phyloP scores from a whole-genome alignment of 2,329 filamentous ascomycete genomes.

The Diaporthe vexans region DNA sequence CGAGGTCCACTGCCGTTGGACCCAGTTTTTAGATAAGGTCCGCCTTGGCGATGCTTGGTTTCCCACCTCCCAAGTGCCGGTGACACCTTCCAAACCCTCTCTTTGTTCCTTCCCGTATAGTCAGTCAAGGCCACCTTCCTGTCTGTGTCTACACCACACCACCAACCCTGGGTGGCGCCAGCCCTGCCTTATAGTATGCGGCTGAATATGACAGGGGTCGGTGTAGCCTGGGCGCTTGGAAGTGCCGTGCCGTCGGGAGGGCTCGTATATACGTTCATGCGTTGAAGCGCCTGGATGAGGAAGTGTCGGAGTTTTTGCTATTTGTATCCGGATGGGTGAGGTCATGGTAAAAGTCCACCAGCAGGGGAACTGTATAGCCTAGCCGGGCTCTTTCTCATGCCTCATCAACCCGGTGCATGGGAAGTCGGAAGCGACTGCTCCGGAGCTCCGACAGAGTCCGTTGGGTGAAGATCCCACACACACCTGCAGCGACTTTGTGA shows the following conservation, averaged over 20 bases:
- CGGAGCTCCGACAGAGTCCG: not conserved
- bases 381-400: conserved; percentile 1
- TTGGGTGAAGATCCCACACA: conserved; percentile 22
- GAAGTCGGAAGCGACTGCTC: conserved; percentile 1
- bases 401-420: conserved; percentile 20
- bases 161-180: not conserved
- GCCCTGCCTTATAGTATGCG: conserved; percentile 1
- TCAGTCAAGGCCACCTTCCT: not conserved
- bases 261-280: not conserved
- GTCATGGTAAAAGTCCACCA: not conserved
- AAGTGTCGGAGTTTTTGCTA: not conserved
- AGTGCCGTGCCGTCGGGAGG: not conserved
- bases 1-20: not conserved
- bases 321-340: conserved; percentile 12
- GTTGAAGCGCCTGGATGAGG: not conserved
- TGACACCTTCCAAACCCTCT: conserved; percentile 5
- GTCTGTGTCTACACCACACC: not conserved
- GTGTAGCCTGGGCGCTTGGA: not conserved
- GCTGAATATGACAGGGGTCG: conserved; percentile 7
- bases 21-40: conserved; percentile 32
- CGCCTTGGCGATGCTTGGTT: conserved; percentile 33
- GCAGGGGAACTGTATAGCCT: not conserved
- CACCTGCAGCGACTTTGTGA: conserved; percentile 1
- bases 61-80: not conserved
- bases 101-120: not conserved